Percentiles rank a stretch among this genome's conserved stretches.
Conservation (phyloP, 2,329 filamentous ascomycete genomes). For the Penicillium sp. region DNA sequence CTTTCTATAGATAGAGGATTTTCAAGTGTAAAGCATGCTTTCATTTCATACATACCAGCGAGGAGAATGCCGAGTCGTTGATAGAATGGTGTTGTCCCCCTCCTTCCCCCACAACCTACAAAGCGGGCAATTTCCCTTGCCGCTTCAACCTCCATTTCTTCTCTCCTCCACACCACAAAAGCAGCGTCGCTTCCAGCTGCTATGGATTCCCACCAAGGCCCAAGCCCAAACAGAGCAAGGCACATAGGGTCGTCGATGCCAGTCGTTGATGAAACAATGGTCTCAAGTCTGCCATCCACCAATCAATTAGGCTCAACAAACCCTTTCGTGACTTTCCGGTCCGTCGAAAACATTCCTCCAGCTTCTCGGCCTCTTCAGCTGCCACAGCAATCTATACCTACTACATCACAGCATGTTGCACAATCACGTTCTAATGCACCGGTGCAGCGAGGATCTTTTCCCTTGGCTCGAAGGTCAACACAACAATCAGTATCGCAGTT, state of each 20-base stretch:
- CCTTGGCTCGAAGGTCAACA: background rate
- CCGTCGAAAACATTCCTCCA: conserved; percentile 25
- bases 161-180: conserved; percentile 28
- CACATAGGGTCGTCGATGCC: conserved; percentile 17
- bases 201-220: conserved; percentile 29
- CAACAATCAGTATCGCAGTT: background rate
- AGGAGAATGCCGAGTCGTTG: background rate
- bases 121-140: conserved; percentile 16
- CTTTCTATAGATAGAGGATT: background rate
- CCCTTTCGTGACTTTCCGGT: conserved; percentile 30
- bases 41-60: background rate
- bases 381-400: background rate
- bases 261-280: conserved; percentile 26
- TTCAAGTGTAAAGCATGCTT: background rate
- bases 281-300: conserved; percentile 18
- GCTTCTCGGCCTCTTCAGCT: conserved; percentile 15
- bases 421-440: background rate
- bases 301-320: conserved; percentile 26
- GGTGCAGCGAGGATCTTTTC: background rate
- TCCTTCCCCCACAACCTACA: background rate
- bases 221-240: background rate
- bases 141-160: conserved; percentile 28
- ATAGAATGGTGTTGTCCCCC: background rate
- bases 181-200: conserved; percentile 26
- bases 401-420: background rate